These are phyloP conservation scores for Leptoxyphium fumago DNA, from an alignment of 2,329 filamentous ascomycete genomes.

Conservation along the genomic window DNA sequence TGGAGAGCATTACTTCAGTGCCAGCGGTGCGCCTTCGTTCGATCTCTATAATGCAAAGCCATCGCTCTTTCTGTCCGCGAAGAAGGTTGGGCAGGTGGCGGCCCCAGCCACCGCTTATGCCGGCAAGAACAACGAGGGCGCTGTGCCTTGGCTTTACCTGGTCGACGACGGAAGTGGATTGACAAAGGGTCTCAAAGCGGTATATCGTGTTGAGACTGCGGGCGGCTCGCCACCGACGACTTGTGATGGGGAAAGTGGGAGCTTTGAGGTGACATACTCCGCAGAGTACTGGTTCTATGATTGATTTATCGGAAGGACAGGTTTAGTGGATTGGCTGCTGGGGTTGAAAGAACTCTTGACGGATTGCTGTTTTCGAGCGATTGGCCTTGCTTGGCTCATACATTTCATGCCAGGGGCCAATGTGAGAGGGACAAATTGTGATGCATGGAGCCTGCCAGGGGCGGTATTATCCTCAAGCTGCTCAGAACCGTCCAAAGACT, in stretches of 20 bases:
- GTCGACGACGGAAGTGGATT: constrained; percentile 21
- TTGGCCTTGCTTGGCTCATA: too few relatives aligned
- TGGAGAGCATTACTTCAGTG: constrained; percentile 55
- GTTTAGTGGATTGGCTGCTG: not conserved
- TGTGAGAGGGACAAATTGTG: too few relatives aligned
- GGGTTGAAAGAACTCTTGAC: not conserved
- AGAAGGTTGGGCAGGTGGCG: constrained; percentile 35
- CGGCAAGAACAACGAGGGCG: constrained; percentile 21
- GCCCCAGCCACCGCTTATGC: constrained; percentile 34
- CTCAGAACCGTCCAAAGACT: too few relatives aligned
- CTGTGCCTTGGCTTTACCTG: constrained; percentile 34
- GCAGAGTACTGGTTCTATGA: constrained; percentile 35
- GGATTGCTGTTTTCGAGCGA: too few relatives aligned
- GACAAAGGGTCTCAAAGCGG: constrained; percentile 26
- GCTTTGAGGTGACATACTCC: constrained; percentile 28
- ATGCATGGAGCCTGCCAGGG: too few relatives aligned
- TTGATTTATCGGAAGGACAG: constrained; percentile 1
- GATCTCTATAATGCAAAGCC: constrained; percentile 32
- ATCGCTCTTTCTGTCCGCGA: constrained; percentile 29
- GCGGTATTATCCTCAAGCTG: too few relatives aligned
- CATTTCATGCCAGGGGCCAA: too few relatives aligned
- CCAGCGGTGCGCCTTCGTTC: constrained; percentile 42
- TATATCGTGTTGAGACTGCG: constrained; percentile 35
- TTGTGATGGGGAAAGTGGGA: constrained; percentile 18
- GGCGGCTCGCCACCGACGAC: constrained; percentile 26